Conservation (phyloP, 148 eudicot genomes). For the Nepenthes gracilis region DNA sequence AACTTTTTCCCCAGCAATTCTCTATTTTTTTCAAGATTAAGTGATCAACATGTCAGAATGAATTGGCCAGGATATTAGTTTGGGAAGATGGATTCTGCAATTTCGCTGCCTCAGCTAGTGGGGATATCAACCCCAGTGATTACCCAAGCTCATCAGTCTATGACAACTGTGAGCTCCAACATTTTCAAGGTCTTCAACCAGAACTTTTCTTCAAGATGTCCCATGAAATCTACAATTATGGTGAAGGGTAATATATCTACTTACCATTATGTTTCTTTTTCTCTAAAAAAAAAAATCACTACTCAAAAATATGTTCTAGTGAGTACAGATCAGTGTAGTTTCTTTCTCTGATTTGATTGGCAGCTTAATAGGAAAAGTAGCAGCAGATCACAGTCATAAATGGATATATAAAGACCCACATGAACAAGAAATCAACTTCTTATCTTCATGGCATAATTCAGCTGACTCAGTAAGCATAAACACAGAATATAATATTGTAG, state of each 20-base stretch:
- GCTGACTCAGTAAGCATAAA: conserved; percentile 60
- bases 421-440: conserved; percentile 89
- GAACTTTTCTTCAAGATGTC: conserved; percentile 99
- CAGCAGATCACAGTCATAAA: conserved; percentile 91
- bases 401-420: conserved; percentile 89
- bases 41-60: not conserved
- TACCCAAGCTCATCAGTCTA: conserved; percentile 30
- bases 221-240: conserved; percentile 96
- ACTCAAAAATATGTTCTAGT: not conserved
- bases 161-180: conserved; percentile 44
- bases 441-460: conserved; percentile 93
- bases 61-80: conserved; percentile 67
- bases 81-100: conserved; percentile 99
- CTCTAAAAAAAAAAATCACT: not conserved
- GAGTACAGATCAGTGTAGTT: not conserved
- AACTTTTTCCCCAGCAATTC: too few relatives aligned
- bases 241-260: conserved; percentile 65
- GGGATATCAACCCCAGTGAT: conserved; percentile 42
- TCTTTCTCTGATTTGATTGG: conserved; percentile 4
- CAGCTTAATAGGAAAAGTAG: conserved; percentile 96
- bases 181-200: conserved; percentile 80
- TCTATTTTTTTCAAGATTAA: too few relatives aligned
- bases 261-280: not conserved
- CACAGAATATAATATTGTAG: not conserved
- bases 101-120: conserved; percentile 58